phyloP scores from a whole-genome alignment of 2,329 filamentous ascomycete species.

The Penicillium sp. region DNA sequence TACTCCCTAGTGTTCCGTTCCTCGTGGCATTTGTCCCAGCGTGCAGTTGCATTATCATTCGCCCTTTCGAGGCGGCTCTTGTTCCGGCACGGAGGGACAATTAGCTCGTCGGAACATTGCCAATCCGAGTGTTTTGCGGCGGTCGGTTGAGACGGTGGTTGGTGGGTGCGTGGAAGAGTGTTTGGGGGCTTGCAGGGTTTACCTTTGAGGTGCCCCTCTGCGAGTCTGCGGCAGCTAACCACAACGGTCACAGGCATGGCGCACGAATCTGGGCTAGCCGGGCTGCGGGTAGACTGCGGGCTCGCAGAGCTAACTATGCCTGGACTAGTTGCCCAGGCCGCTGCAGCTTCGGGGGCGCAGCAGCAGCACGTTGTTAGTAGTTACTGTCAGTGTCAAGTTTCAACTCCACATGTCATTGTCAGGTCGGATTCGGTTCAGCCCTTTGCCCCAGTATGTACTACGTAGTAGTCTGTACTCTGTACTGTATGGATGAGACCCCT shows the following conservation, averaged over 20 bases:
- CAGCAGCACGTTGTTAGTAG: neutral
- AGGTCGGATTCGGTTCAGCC: neutral
- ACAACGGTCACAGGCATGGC: neutral
- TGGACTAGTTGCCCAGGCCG: neutral
- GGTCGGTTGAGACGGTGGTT: neutral
- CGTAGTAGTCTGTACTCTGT: neutral
- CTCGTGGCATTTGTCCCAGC: neutral
- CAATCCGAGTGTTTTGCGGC: neutral
- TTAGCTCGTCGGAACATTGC: slow-evolving; percentile 8
- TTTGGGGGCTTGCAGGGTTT: neutral
- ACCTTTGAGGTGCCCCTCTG: no score
- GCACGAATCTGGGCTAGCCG: neutral
- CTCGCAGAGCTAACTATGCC: neutral
- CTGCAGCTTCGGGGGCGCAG: slow-evolving; percentile 3
- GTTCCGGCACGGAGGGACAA: slow-evolving; percentile 3
- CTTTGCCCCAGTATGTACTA: neutral
- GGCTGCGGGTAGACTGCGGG: neutral
- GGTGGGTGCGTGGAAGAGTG: neutral
- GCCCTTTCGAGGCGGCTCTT: slow-evolving; percentile 14
- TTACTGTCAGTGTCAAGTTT: no score
- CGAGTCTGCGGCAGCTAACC: no score
- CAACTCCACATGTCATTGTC: neutral
- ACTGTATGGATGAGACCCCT: no score
- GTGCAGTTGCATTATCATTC: neutral
- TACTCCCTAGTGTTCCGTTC: neutral